phyloP scores from a whole-genome alignment of 352 stramenopile genomes.

The Pythium plurisporium region DNA sequence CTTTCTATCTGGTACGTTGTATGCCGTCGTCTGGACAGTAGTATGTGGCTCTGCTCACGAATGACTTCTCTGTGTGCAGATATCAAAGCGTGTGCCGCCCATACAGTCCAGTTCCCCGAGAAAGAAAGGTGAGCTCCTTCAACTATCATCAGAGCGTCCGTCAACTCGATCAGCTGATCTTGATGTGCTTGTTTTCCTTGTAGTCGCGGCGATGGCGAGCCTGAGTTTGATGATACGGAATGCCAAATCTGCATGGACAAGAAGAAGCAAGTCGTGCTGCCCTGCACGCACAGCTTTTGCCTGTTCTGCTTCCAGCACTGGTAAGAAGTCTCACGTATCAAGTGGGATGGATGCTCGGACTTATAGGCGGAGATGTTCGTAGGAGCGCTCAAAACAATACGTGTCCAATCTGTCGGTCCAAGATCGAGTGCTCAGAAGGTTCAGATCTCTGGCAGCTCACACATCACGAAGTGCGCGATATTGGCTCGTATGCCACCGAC shows the following conservation, averaged over 20 bases:
- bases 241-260: slow-evolving; percentile 87
- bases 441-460: slow-evolving; percentile 73
- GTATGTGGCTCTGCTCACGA: too few relatives aligned
- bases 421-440: slow-evolving; percentile 71
- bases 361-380: neutral
- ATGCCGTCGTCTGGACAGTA: too few relatives aligned
- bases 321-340: slow-evolving; percentile 20
- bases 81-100: slow-evolving; percentile 56
- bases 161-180: neutral
- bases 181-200: neutral
- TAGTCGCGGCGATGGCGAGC: slow-evolving; percentile 18
- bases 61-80: slow-evolving; percentile 22
- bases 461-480: slow-evolving; percentile 63
- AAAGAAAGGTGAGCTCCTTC: slow-evolving; percentile 33
- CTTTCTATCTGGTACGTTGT: slow-evolving; percentile 50
- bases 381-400: slow-evolving; percentile 75
- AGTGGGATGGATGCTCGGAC: too few relatives aligned
- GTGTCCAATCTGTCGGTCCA: slow-evolving; percentile 69
- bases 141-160: too few relatives aligned
- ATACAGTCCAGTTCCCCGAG: slow-evolving; percentile 55
- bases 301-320: slow-evolving; percentile 75
- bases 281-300: slow-evolving; percentile 77
- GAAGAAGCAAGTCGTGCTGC: slow-evolving; percentile 71
- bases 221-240: slow-evolving; percentile 70
- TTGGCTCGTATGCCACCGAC: slow-evolving; percentile 74